phyloP scores from a whole-genome alignment of 371 early-diverging fungal species.

The Rhizomucor pusillus region DNA sequence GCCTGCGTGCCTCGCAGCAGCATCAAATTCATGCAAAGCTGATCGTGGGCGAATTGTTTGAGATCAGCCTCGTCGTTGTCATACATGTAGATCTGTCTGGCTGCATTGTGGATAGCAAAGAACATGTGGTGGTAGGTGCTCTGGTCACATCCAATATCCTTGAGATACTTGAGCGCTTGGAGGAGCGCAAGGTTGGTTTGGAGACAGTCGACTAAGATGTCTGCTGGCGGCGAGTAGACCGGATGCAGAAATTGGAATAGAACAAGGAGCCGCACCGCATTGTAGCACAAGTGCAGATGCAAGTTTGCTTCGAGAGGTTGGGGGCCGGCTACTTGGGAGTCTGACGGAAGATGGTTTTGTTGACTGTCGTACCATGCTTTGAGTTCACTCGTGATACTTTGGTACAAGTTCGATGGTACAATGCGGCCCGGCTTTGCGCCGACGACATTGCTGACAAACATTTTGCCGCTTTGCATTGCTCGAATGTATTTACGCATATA shows the following conservation, averaged over 20 bases:
- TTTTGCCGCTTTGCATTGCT: constrained; percentile 19
- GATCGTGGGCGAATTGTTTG: constrained; percentile 22
- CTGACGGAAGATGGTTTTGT: neutral
- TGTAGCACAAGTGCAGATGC: constrained; percentile 41
- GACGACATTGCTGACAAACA: constrained; percentile 12
- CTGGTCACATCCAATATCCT: constrained; percentile 39
- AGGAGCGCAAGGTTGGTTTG: constrained; percentile 33
- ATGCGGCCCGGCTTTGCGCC: neutral
- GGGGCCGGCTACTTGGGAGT: neutral
- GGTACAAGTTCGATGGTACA: constrained; percentile 28
- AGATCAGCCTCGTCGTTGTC: neutral
- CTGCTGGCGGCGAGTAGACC: constrained; percentile 15
- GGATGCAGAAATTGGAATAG: constrained; percentile 39
- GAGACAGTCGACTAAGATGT: constrained; percentile 33
- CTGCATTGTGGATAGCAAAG: constrained; percentile 44
- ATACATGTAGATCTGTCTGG: constrained; percentile 25
- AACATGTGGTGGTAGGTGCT: constrained; percentile 54
- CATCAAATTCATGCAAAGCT: constrained; percentile 31
- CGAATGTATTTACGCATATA: constrained; percentile 44
- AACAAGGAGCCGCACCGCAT: constrained; percentile 40
- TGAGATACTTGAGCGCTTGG: constrained; percentile 29
- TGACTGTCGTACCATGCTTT: constrained; percentile 25
- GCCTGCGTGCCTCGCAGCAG: constrained; percentile 40
- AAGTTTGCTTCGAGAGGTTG: constrained; percentile 11
- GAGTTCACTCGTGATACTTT: constrained; percentile 24